These are phyloP conservation scores for Verbena officinalis DNA, from an alignment of 257 asterid species.

Conservation along the genomic window DNA sequence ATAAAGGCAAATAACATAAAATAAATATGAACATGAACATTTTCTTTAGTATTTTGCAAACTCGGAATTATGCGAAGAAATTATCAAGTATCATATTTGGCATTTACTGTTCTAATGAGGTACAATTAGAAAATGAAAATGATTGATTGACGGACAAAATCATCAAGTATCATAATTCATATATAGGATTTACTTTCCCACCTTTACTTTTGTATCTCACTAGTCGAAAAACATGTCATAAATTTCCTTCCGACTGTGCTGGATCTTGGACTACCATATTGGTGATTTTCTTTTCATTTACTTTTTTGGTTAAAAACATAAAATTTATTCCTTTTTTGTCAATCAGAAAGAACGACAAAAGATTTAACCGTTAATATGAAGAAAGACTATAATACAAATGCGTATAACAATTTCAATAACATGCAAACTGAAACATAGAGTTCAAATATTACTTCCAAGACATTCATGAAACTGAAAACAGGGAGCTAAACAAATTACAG, in stretches of 20 bases:
- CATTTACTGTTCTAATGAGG: background rate
- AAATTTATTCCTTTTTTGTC: background rate
- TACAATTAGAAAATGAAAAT: background rate
- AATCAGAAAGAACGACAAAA: background rate
- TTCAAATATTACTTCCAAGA: constrained; percentile 5
- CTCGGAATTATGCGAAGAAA: background rate
- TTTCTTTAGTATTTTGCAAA: constrained; percentile 8
- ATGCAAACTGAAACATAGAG: constrained; percentile 13
- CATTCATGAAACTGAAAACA: background rate
- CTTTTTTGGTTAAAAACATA: background rate
- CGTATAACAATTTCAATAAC: constrained; percentile 11
- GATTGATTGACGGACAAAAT: background rate
- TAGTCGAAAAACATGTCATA: background rate
- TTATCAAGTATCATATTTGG: background rate
- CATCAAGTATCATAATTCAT: background rate
- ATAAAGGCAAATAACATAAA: background rate
- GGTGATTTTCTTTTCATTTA: background rate
- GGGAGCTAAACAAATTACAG: background rate
- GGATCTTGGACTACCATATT: background rate
- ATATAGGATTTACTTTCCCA: background rate
- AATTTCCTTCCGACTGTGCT: background rate
- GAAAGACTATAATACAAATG: background rate
- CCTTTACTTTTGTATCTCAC: background rate
- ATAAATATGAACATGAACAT: background rate
- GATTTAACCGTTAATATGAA: background rate